Conservation (phyloP, 345 rosid genomes). For the Clarkia xantiana region DNA sequence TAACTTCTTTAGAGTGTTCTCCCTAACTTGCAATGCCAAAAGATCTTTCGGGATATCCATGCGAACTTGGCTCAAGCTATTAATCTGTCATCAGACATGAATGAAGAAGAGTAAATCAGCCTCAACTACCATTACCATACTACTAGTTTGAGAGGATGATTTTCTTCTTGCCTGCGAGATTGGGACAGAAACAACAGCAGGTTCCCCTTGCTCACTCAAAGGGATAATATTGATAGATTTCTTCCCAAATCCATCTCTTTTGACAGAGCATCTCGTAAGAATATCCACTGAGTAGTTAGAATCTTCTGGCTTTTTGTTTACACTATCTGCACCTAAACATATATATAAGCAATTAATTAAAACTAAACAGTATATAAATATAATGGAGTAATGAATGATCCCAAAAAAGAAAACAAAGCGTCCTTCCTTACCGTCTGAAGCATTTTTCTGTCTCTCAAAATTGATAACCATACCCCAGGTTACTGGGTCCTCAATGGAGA, state of each 20-base stretch:
- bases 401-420: constrained; percentile 3
- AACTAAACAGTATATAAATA: constrained; percentile 5
- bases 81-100: constrained; percentile 37
- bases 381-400: constrained; percentile 8
- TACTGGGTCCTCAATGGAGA: constrained; percentile 50
- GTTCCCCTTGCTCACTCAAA: constrained; percentile 61
- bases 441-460: constrained; percentile 50
- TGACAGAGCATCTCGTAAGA: constrained; percentile 72
- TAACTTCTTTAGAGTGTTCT: constrained; percentile 72
- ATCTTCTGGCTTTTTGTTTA: constrained; percentile 57
- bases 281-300: constrained; percentile 58
- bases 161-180: constrained; percentile 65
- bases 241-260: constrained; percentile 48
- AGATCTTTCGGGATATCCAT: constrained; percentile 69
- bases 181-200: constrained; percentile 64
- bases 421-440: constrained; percentile 52
- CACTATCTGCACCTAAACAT: constrained; percentile 41
- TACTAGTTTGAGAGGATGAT: no score
- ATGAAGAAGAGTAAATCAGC: constrained; percentile 1
- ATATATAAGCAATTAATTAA: neutral
- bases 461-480: constrained; percentile 84
- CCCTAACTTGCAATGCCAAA: constrained; percentile 73
- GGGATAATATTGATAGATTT: constrained; percentile 48
- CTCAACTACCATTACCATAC: neutral
- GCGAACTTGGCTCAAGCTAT: constrained; percentile 63